Evolutionary conservation across 2,329 filamentous ascomycete genomes (phyloP), one percentile per base, ranked within the genome.

Genomic region (Albifimbria verrucaria): DNA sequence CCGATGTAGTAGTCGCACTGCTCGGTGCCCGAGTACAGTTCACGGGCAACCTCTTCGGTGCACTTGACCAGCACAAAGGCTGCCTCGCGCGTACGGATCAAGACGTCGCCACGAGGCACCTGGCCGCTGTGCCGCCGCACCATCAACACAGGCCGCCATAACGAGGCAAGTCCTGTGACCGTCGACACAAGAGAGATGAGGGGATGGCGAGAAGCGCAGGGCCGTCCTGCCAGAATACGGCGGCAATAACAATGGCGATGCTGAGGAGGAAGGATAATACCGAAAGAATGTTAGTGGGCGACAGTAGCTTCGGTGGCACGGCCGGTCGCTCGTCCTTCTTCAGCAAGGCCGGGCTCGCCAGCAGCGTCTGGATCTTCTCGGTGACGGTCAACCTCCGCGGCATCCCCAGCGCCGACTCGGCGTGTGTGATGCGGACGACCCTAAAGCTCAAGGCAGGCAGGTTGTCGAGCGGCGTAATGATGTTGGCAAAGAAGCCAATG

Each of bases 401-500:
- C 52, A 24, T 32, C 45, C 21, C n/a, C 20, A 26, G n/a, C 20
- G 22, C 18, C 26, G 24, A 36, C 26, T 73, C 62, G 2, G 64
- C 66, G 58, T 83, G 80, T 55, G 61, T 68, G 52, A 84, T 82
- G 53, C 74, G 64, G 24, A 79, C 59, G 28, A 80, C 72, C 56
- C 71, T 68, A 62, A 84, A 81, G 17, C 71, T 66, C 53, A 78
- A 81, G 2, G 77, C 65, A 3, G 69, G 67, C 18, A 79, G 59
- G 6, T 77, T 69, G 44, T 82, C 79, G 20, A 83, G 74, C 4
- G 77, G 78, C 49, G 82, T 79, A 52, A 86, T 76, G 56, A 85
- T 80, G 58, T 82, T 82, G 41, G 82, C 79, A 58, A 86, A 86
- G 71, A 83, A 85, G 51, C 82, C 82, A 5, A 85, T 76, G 1